A percentile compares a stretch with the other conserved stretches of the same genome.
Conservation (phyloP, 2,329 filamentous ascomycete species). For the Xylaria sp. region DNA sequence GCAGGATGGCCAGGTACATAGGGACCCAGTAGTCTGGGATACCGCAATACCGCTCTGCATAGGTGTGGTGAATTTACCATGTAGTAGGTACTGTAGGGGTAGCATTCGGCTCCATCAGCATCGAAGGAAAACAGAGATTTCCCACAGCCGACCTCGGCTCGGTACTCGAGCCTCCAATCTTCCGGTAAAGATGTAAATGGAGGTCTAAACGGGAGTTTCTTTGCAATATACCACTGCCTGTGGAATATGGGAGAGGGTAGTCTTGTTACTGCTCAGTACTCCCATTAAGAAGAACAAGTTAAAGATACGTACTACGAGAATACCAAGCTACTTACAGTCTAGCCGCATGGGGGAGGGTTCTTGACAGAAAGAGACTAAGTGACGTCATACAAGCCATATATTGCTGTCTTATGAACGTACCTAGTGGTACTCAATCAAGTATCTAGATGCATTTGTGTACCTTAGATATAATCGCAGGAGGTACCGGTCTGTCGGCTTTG, state of each 20-base stretch:
- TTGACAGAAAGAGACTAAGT: slow-evolving; percentile 9
- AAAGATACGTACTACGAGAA: no score
- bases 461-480: not conserved
- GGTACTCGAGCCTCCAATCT: not conserved
- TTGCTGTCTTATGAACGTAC: no score
- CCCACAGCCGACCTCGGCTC: slow-evolving; percentile 8
- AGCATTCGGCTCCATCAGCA: slow-evolving; percentile 13
- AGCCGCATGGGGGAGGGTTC: slow-evolving; percentile 9
- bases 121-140: not conserved
- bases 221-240: not conserved
- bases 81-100: not conserved
- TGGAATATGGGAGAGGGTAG: not conserved
- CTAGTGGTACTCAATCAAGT: not conserved
- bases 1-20: not conserved
- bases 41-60: slow-evolving; percentile 16
- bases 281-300: not conserved
- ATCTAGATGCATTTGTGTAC: not conserved
- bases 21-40: slow-evolving; percentile 32
- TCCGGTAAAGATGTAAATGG: not conserved
- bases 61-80: slow-evolving; percentile 4
- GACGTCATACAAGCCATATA: slow-evolving; percentile 12
- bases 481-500: slow-evolving; percentile 5
- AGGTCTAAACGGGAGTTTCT: not conserved
- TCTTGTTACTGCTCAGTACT: not conserved
- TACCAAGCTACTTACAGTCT: no score